Conservation (phyloP, 495 filamentous ascomycete genomes). For the Elaphomyces granulatus region DNA sequence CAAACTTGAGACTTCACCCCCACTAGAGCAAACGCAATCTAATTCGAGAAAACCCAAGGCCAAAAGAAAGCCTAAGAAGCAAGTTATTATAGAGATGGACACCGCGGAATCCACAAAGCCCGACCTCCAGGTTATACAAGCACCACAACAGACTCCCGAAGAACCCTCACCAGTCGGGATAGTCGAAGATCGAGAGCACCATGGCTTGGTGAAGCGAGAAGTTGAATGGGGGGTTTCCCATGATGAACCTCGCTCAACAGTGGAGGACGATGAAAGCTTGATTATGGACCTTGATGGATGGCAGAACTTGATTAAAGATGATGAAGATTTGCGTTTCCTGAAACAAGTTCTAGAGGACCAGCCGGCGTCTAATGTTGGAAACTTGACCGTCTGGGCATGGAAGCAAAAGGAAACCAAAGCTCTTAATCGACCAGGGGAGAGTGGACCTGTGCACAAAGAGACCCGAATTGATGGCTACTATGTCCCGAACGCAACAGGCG, state of each 20-base stretch:
- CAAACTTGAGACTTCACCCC: background rate
- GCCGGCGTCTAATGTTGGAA: constrained; percentile 39
- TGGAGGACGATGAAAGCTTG: constrained; percentile 51
- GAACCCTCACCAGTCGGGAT: constrained; percentile 11
- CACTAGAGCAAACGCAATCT: background rate
- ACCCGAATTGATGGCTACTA: constrained; percentile 77
- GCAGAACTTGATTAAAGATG: constrained; percentile 63
- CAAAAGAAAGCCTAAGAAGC: background rate
- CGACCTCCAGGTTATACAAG: too few species aligned
- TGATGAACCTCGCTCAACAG: constrained; percentile 44
- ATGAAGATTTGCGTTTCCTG: constrained; percentile 56
- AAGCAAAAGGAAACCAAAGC: constrained; percentile 79
- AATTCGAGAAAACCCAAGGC: background rate
- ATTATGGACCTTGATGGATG: constrained; percentile 65
- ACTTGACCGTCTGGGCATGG: constrained; percentile 72
- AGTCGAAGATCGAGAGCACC: background rate
- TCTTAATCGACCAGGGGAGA: constrained; percentile 47
- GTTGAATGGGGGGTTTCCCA: constrained; percentile 47
- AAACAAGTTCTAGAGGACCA: constrained; percentile 34
- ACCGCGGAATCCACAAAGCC: constrained; percentile 14
- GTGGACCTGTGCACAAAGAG: constrained; percentile 36
- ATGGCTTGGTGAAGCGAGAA: constrained; percentile 17
- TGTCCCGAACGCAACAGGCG: constrained; percentile 68
- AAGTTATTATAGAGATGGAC: constrained; percentile 26
- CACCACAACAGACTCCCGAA: constrained; percentile 18